Percentiles rank a stretch among this genome's conserved stretches.
These are phyloP conservation scores for Cryphonectria japonica DNA, from an alignment of 2,329 filamentous ascomycete genomes.

Conservation along the genomic window DNA sequence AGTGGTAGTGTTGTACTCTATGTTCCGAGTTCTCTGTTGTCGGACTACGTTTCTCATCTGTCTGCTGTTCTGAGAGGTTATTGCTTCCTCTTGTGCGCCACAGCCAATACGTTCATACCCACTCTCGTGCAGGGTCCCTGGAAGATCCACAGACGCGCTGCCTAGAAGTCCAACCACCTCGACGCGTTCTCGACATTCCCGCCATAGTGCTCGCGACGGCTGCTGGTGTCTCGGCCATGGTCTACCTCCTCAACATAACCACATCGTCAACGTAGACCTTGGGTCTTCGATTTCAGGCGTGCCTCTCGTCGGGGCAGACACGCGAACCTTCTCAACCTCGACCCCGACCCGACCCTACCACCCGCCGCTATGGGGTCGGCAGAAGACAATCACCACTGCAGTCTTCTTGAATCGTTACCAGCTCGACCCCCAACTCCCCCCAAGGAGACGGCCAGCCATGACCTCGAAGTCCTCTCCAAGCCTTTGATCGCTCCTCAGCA, in stretches of 20 bases:
- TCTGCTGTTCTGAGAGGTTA: background rate
- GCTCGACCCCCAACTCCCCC: slow-evolving; percentile 70
- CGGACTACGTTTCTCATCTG: background rate
- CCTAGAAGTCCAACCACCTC: background rate
- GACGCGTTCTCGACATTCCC: slow-evolving; percentile 6
- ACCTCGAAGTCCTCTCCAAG: slow-evolving; percentile 42
- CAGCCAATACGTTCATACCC: background rate
- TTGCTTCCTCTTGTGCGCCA: background rate
- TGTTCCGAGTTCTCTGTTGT: background rate
- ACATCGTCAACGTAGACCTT: slow-evolving; percentile 13
- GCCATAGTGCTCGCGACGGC: slow-evolving; percentile 6
- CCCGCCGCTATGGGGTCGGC: slow-evolving; percentile 27
- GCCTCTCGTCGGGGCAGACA: slow-evolving; percentile 32
- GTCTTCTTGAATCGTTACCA: slow-evolving; percentile 56
- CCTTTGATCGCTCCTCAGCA: slow-evolving; percentile 40
- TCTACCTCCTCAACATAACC: slow-evolving; percentile 12
- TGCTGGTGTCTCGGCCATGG: slow-evolving; percentile 18
- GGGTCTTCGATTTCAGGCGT: slow-evolving; percentile 25
- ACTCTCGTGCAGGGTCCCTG: slow-evolving; percentile 18
- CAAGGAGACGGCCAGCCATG: slow-evolving; percentile 51
- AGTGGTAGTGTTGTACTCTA: background rate
- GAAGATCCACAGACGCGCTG: slow-evolving; percentile 4
- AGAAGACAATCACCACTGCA: slow-evolving; percentile 36
- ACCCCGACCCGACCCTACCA: slow-evolving; percentile 30
- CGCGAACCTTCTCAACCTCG: slow-evolving; percentile 7